Conservation (phyloP, 2,329 filamentous ascomycete species). For the Albifimbria verrucaria region DNA sequence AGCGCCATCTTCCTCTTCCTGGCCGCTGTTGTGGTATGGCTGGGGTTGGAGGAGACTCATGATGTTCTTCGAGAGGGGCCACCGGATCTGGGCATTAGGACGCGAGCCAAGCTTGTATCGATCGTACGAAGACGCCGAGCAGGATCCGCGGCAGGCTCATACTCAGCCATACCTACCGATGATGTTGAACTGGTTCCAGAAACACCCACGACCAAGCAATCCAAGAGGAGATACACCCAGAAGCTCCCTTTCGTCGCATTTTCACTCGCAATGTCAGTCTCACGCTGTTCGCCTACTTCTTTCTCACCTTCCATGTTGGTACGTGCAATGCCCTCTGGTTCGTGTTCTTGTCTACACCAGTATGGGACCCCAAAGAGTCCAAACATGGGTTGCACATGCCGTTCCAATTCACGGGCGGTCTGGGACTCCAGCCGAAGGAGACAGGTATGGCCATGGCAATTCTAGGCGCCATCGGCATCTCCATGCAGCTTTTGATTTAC, state of each 20-base stretch:
- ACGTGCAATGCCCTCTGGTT: slow-evolving; percentile 76
- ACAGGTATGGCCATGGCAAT: slow-evolving; percentile 78
- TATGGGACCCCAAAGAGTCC: slow-evolving; percentile 42
- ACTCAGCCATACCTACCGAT: slow-evolving; percentile 16
- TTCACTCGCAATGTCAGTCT: slow-evolving; percentile 53
- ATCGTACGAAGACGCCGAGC: slow-evolving; percentile 22
- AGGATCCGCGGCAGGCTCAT: slow-evolving; percentile 10
- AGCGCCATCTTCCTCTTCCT: slow-evolving; percentile 44
- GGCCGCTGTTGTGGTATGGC: slow-evolving; percentile 42
- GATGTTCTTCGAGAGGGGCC: slow-evolving; percentile 36
- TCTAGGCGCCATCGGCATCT: slow-evolving; percentile 72
- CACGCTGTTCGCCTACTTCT: slow-evolving; percentile 62
- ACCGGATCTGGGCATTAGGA: slow-evolving; percentile 39
- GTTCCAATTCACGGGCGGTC: slow-evolving; percentile 68
- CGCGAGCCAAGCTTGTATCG: slow-evolving; percentile 32
- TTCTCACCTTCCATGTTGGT: slow-evolving; percentile 70
- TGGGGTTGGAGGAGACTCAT: slow-evolving; percentile 52
- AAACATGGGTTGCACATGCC: slow-evolving; percentile 37
- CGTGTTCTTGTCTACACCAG: slow-evolving; percentile 71
- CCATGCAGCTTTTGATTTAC: slow-evolving; percentile 59
- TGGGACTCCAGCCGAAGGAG: slow-evolving; percentile 67
- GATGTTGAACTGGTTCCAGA: slow-evolving; percentile 17
- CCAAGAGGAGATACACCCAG: slow-evolving; percentile 36
- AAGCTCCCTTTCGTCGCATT: slow-evolving; percentile 50
- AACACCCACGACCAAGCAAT: slow-evolving; percentile 5